phyloP scores from a whole-genome alignment of 768 basidiomycete genomes.

The Suillus decipiens region DNA sequence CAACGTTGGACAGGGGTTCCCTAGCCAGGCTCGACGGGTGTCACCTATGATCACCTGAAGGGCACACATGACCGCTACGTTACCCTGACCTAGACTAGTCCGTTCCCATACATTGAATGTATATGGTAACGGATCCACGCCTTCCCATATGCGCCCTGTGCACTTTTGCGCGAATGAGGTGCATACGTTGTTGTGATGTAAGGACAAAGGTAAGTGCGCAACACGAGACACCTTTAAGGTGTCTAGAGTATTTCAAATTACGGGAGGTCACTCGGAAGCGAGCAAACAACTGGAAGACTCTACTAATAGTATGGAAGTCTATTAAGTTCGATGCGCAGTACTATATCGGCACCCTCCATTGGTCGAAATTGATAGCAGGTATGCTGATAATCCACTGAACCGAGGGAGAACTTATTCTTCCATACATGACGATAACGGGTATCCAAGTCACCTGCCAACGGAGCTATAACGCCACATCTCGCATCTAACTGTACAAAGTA shows the following conservation, averaged over 20 bases:
- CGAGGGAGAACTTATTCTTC: background rate
- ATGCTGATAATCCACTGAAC: background rate
- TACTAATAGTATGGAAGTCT: background rate
- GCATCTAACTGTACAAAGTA: background rate
- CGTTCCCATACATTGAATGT: background rate
- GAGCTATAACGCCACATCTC: background rate
- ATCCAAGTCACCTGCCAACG: background rate
- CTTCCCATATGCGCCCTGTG: background rate
- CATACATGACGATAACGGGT: background rate
- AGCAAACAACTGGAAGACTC: background rate
- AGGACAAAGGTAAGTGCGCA: background rate
- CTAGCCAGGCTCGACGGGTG: background rate
- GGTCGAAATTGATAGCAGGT: background rate
- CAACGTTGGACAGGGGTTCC: background rate
- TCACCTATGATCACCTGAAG: background rate
- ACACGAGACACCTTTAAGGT: background rate
- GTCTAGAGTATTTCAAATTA: conserved; percentile 1
- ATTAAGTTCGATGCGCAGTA: background rate
- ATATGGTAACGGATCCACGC: background rate
- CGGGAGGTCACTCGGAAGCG: background rate
- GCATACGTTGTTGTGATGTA: background rate
- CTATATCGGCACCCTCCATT: background rate
- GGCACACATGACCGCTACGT: background rate
- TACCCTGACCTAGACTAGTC: background rate
- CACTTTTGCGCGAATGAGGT: background rate